Base-by-base conservation (phyloP, 2,329 filamentous ascomycete species). In the Penicillium palitans region DNA sequence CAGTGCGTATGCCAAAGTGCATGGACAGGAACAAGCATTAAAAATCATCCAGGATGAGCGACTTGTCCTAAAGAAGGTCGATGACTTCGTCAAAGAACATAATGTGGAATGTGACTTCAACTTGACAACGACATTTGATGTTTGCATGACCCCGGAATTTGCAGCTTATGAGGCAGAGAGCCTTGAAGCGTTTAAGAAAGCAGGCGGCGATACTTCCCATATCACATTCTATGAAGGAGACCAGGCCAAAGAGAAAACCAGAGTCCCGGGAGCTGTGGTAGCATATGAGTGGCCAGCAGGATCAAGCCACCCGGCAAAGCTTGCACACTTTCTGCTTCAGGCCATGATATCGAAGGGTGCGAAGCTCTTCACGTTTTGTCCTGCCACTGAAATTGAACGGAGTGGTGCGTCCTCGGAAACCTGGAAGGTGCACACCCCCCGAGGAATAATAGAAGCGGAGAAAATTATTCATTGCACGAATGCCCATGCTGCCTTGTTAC, bases 251-350 rank as follows among this genome's bases (percentile, higher is more conserved):
- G 45, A 46, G 8, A 72, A 67, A 55, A 80, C 79, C 0, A 70
- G 75, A 29, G 70, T 81, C 6, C 50, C 65, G 4, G 67, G 66
- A 2, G 76, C 76, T 0, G 54, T 80, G 12, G 73, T 76, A n/a
- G 80, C 80, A 8, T 82, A 82, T 58, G 79, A 81, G 61, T 82
- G 80, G 80, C 77, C 79, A 4, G 80, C 79, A 15, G 80, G 77
- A 3, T 81, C 78, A 3, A 78, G 72, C 35, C 80, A 82, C 64
- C 80, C 80, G 3, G 79, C 79, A 6, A 82, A 81, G 62, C 65
- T 82, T 21, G 75, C 77, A 0, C 80, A 82, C n/a, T 82, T 78
- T 71, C 70, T 82, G 13, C 67, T 82, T 21, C 65, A 63, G 13
- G 65, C 70, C 17, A 71, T 70, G 15, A 71, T 80, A 6, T 65